Conservation (phyloP, 1,284 basidiomycete species). For the Gomphus sp. region DNA sequence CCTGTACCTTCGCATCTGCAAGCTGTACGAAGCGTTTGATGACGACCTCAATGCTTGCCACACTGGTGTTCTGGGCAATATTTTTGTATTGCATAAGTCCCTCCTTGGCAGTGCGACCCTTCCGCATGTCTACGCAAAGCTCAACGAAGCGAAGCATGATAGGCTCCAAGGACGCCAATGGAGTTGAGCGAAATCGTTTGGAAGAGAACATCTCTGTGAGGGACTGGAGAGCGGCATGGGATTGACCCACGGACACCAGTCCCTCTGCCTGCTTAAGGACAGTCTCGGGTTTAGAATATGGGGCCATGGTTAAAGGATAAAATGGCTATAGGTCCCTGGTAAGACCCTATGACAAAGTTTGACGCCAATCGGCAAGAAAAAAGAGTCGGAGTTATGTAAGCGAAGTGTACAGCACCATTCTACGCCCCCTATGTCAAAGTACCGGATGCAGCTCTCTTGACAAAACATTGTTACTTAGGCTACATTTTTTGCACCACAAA, state of each 20-base stretch:
- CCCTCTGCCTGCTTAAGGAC: constrained; percentile 89
- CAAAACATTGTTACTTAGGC: too few species aligned
- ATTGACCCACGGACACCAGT: constrained; percentile 85
- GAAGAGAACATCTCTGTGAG: constrained; percentile 89
- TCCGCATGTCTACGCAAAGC: constrained; percentile 93
- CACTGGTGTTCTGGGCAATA: constrained; percentile 88
- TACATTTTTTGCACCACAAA: too few species aligned
- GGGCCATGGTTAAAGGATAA: constrained; percentile 52
- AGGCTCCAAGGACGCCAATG: constrained; percentile 85
- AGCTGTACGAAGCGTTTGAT: constrained; percentile 85
- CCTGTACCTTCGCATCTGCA: constrained; percentile 80
- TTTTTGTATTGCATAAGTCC: constrained; percentile 97
- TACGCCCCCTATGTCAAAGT: too few species aligned
- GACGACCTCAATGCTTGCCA: constrained; percentile 88
- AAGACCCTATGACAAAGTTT: background rate
- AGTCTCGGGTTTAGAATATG: constrained; percentile 86
- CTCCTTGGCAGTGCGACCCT: constrained; percentile 90
- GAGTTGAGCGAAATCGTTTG: constrained; percentile 91
- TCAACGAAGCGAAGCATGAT: constrained; percentile 93
- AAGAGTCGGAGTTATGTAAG: background rate
- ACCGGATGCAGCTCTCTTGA: too few species aligned
- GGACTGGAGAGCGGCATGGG: constrained; percentile 80
- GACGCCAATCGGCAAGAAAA: background rate
- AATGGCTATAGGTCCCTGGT: background rate
- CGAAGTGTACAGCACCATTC: background rate